Conservation (phyloP, 257 asterid species). For the Solanum gandarillasii region DNA sequence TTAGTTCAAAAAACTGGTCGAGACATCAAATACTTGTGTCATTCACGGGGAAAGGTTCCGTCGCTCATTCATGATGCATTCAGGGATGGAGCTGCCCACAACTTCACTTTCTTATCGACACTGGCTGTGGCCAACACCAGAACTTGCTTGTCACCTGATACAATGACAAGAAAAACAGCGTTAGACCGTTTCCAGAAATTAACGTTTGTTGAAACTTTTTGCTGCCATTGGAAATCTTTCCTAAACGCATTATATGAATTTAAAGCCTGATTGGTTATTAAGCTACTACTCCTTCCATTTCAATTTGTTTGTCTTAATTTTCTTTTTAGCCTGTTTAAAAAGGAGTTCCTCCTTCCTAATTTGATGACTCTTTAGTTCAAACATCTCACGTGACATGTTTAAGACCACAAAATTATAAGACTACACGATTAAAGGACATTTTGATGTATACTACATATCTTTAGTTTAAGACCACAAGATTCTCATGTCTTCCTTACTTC, state of each 20-base stretch:
- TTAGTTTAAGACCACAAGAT: not conserved
- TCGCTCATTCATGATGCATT: slow-evolving; percentile 2
- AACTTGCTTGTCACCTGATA: slow-evolving; percentile 45
- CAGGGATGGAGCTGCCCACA: slow-evolving; percentile 70
- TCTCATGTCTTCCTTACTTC: not conserved
- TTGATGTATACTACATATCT: not conserved
- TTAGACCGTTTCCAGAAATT: not conserved
- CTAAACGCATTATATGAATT: not conserved
- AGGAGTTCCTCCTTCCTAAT: not conserved
- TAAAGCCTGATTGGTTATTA: not conserved
- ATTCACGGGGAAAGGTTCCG: not conserved
- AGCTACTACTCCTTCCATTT: not conserved
- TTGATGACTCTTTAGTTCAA: not conserved
- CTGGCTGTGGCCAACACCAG: slow-evolving; percentile 67
- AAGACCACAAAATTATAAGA: not conserved
- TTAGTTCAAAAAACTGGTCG: not conserved
- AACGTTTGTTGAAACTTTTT: not conserved
- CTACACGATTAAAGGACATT: not conserved
- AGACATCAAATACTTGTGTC: not conserved
- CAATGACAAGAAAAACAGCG: not conserved
- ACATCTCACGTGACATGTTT: not conserved
- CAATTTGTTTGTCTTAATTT: not conserved
- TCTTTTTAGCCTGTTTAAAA: not conserved
- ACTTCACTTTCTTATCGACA: slow-evolving; percentile 83
- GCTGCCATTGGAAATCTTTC: not conserved